A percentile compares a stretch with the other conserved stretches of the same genome.
Evolutionary conservation across 2,329 filamentous ascomycete species (phyloP).

Genomic region (Fusarium begoniae): DNA sequence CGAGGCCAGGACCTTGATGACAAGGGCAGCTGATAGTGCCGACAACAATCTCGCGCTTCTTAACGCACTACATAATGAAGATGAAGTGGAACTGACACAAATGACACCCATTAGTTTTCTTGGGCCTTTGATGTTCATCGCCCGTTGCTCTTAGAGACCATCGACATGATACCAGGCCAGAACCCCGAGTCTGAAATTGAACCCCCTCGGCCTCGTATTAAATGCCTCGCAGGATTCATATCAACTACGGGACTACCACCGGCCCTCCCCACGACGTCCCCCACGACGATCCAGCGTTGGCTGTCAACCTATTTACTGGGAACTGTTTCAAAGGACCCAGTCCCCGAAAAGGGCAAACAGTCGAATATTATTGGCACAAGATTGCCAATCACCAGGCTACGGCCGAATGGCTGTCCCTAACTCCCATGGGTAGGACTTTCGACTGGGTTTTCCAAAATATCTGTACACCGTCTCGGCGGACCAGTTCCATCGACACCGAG

Average conservation of each 20-base stretch:
- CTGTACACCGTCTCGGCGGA: neutral
- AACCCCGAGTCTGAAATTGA: no score
- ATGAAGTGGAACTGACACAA: accelerated
- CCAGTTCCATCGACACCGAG: neutral
- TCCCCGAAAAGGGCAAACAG: neutral
- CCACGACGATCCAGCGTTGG: accelerated
- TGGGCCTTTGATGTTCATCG: neutral
- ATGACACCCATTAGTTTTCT: neutral
- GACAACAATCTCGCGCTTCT: accelerated
- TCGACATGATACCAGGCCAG: no score
- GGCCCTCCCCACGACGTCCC: no score
- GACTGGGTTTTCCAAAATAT: no score
- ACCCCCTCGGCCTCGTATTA: no score
- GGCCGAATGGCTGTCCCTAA: no score
- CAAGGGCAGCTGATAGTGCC: neutral
- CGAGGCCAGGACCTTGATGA: neutral
- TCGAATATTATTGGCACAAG: accelerated
- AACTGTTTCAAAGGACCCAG: accelerated
- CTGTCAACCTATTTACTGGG: accelerated
- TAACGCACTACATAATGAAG: no score
- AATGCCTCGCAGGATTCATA: no score
- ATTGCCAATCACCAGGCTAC: accelerated
- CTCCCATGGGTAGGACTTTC: neutral
- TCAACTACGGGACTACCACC: no score
- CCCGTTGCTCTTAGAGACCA: no score